A percentile compares a stretch with the other conserved stretches of the same genome.
Conservation (phyloP, 345 rosid genomes). For the Ceriops tagal region DNA sequence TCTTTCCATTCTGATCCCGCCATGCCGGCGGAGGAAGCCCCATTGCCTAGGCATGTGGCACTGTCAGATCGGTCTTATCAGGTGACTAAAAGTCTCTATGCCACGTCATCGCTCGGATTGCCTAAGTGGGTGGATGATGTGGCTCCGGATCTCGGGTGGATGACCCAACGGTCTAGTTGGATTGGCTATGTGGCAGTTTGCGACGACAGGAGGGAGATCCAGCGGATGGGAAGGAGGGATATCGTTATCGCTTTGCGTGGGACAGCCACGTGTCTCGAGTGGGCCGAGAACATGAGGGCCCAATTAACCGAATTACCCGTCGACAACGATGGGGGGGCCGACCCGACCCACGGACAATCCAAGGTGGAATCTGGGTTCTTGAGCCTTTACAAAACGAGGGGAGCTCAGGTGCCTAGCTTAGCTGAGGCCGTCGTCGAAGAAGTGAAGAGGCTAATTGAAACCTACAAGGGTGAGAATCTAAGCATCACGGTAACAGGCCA, state of each 20-base stretch:
- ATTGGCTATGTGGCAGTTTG: slow-evolving; percentile 91
- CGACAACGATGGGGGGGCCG: neutral
- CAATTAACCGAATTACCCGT: slow-evolving; percentile 22
- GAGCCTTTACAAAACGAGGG: slow-evolving; percentile 27
- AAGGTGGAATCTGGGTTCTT: slow-evolving; percentile 29
- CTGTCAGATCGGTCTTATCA: slow-evolving; percentile 63
- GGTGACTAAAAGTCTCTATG: slow-evolving; percentile 78
- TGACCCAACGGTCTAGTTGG: slow-evolving; percentile 96
- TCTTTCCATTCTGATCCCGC: slow-evolving; percentile 79
- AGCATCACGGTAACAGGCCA: slow-evolving; percentile 36
- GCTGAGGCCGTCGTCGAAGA: slow-evolving; percentile 21
- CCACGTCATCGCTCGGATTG: slow-evolving; percentile 76
- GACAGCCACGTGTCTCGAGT: slow-evolving; percentile 88
- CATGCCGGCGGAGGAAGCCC: slow-evolving; percentile 49
- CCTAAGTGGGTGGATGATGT: slow-evolving; percentile 84
- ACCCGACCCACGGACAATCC: slow-evolving; percentile 7
- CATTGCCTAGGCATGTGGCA: slow-evolving; percentile 54
- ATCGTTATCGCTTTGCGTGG: slow-evolving; percentile 91
- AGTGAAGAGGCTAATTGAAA: slow-evolving; percentile 20
- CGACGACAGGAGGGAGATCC: slow-evolving; percentile 72
- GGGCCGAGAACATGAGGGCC: slow-evolving; percentile 87
- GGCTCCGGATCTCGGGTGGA: slow-evolving; percentile 86
- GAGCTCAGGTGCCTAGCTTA: slow-evolving; percentile 25
- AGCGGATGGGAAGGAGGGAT: slow-evolving; percentile 92
- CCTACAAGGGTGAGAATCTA: slow-evolving; percentile 23